Conservation (phyloP, 1,284 basidiomycete species). For the Stereum hirsutum region DNA sequence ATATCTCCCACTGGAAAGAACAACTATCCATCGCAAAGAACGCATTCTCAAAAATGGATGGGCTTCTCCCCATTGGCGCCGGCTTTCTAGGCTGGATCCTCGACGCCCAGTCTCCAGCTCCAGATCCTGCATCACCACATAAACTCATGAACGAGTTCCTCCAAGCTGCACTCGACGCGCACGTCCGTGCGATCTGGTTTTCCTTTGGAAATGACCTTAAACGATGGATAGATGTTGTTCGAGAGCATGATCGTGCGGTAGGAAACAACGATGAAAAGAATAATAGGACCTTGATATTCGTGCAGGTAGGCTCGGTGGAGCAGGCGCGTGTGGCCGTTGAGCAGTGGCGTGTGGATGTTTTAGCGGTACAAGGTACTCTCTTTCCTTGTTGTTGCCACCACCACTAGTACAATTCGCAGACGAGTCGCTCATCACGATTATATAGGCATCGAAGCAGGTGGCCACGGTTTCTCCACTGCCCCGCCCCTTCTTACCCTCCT, state of each 20-base stretch:
- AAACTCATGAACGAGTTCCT: constrained; percentile 27
- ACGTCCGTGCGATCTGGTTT: constrained; percentile 64
- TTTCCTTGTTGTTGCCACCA: no score
- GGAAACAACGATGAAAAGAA: constrained; percentile 19
- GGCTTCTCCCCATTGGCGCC: constrained; percentile 54
- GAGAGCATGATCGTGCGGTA: constrained; percentile 34
- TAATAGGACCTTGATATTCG: constrained; percentile 47
- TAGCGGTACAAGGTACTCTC: constrained; percentile 76
- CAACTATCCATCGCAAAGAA: constrained; percentile 42
- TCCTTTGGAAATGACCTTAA: constrained; percentile 53
- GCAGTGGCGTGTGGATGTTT: constrained; percentile 57
- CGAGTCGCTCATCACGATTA: background rate
- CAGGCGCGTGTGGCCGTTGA: constrained; percentile 47
- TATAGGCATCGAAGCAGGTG: constrained; percentile 66
- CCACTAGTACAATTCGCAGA: background rate
- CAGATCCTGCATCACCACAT: constrained; percentile 23
- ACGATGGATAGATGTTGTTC: constrained; percentile 52
- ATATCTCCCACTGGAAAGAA: constrained; percentile 30
- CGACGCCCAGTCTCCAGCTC: no score
- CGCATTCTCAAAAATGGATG: constrained; percentile 19
- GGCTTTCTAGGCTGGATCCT: constrained; percentile 67
- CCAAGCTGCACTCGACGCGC: constrained; percentile 40
- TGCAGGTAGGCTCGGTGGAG: constrained; percentile 48
- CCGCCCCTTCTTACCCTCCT: constrained; percentile 52
- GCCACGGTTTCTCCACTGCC: constrained; percentile 51